Percentiles rank a stretch among this genome's conserved stretches.
Evolutionary conservation across 495 filamentous ascomycete species (phyloP).

Genomic region (Penicillium lividum): DNA sequence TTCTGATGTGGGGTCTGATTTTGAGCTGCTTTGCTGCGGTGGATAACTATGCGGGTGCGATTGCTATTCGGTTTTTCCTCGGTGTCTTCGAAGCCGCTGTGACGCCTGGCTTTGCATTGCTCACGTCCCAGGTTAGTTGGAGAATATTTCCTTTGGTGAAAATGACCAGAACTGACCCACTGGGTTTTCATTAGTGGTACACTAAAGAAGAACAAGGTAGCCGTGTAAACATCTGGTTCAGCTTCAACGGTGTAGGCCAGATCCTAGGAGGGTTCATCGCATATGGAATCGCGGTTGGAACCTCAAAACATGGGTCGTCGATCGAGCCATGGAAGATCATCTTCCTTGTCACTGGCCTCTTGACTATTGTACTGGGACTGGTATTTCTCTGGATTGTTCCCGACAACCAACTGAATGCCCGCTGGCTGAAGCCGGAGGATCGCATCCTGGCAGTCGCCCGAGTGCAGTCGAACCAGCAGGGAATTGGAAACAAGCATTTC

Average conservation of each 20-base stretch:
- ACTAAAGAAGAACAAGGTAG: constrained; percentile 59
- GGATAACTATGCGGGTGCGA: constrained; percentile 47
- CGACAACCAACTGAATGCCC: constrained; percentile 68
- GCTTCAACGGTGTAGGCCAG: constrained; percentile 61
- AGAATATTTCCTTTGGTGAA: neutral
- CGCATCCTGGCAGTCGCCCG: constrained; percentile 60
- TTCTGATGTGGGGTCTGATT: constrained; percentile 59
- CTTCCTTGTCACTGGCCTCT: constrained; percentile 64
- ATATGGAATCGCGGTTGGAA: constrained; percentile 65
- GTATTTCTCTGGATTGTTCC: constrained; percentile 65
- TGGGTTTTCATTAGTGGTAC: constrained; percentile 51
- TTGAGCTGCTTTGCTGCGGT: constrained; percentile 56
- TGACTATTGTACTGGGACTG: constrained; percentile 58
- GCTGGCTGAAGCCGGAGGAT: constrained; percentile 65
- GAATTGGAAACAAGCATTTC: constrained; percentile 70
- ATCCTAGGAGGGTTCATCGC: constrained; percentile 64
- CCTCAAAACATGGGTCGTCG: constrained; percentile 48
- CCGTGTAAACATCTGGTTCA: constrained; percentile 63
- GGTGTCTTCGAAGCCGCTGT: constrained; percentile 64
- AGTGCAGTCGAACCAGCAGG: constrained; percentile 64
- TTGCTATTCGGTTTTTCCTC: constrained; percentile 60
- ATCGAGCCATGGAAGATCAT: constrained; percentile 68
- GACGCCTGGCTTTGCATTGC: constrained; percentile 62
- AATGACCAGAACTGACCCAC: neutral
- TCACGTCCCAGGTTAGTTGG: constrained; percentile 52